Base-by-base conservation (phyloP, 441 rosid genomes). In the Oxalis stricta region DNA sequence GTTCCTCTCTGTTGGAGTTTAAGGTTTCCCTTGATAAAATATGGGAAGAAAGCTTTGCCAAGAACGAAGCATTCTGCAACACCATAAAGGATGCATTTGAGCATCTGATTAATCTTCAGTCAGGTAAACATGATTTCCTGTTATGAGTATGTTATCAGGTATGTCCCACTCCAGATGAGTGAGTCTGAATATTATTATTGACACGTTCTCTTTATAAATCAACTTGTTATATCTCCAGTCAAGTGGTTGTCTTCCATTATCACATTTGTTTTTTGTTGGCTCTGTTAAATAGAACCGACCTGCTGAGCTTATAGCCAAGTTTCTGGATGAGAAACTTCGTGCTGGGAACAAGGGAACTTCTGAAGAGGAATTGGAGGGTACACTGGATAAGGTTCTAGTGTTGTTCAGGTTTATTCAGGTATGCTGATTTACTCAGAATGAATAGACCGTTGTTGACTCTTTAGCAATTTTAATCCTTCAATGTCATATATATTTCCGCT, bases 261-360 rank as follows among this genome's bases (percentile, higher is more conserved):
- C n/a, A n/a, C n/a, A n/a, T n/a, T n/a, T n/a, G n/a, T n/a, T n/a
- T 54, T 11, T 44, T 56, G 36, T n/a, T n/a, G n/a, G 42, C 51
- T 65, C 30, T 14, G 35, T 51, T 66, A 47, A 38, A 66, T 63
- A 91, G 99, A 91, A 91, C 58, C 94, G 94, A 37, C 85, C 95
- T 47, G 96, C 99, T 41, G 99, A 91, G 71, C 71, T 91, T 53
- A 91, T 91, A 30, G 96, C 99, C 7, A 91, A 91, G 68, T 91
- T 86, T 74, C 70, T 86, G 81, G 99, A 91, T 54, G 99, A 86
- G 62, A 91, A 91, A 64, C 91, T 91, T 56, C 96, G 96, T 60
- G 94, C 99, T 69, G 99, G 99, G 41, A 91, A 91, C 55, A 91
- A 91, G 76, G 96, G 94, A 65, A 86, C 94, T 45, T 86, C 99